phyloP scores from a whole-genome alignment of 1,139 yeast species.

The Candida tetrigidarum region DNA sequence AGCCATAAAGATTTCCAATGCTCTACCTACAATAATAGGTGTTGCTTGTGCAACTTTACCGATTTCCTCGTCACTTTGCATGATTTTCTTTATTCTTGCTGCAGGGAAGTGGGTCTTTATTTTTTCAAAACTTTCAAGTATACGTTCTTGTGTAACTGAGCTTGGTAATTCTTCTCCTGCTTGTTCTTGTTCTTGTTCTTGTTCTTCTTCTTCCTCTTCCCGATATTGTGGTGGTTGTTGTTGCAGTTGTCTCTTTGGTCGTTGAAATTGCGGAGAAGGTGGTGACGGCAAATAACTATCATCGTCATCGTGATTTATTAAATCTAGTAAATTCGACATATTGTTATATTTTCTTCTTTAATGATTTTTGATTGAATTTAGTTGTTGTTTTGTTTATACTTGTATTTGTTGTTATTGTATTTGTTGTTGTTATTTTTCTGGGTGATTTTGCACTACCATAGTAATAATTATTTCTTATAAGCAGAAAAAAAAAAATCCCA shows the following conservation, averaged over 20 bases:
- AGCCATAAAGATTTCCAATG: conserved; percentile 90
- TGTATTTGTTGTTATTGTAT: background rate
- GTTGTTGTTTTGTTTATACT: background rate
- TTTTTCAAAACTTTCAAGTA: conserved; percentile 43
- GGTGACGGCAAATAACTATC: conserved; percentile 11
- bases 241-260: background rate
- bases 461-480: background rate
- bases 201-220: background rate
- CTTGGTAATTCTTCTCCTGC: conserved; percentile 6
- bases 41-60: conserved; percentile 99
- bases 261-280: conserved; percentile 7
- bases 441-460: conserved; percentile 3
- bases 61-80: conserved; percentile 98
- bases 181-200: background rate
- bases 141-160: conserved; percentile 33
- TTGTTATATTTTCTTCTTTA: conserved; percentile 2
- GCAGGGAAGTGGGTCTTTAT: conserved; percentile 97
- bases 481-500: background rate
- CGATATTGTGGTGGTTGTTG: conserved; percentile 8
- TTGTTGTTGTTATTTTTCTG: conserved; percentile 1
- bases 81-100: conserved; percentile 92
- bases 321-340: conserved; percentile 19
- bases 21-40: conserved; percentile 94
- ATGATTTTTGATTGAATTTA: background rate
- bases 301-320: conserved; percentile 20